A percentile compares a stretch with the other conserved stretches of the same genome.
phyloP scores from a whole-genome alignment of 345 rosid species.

The Linum usitatissimum region DNA sequence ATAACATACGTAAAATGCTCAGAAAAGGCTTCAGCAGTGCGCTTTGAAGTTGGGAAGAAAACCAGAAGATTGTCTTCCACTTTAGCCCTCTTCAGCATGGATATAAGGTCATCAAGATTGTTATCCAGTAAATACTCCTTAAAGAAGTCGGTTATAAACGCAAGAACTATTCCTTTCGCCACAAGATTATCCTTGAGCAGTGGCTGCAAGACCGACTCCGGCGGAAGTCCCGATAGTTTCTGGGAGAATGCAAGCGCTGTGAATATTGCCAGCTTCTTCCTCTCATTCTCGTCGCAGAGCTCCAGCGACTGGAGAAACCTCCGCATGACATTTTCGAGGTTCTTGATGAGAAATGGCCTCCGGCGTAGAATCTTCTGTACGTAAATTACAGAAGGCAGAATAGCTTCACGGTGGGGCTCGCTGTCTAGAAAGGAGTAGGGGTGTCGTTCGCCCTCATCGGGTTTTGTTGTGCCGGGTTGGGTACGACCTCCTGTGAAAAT shows the following conservation, averaged over 20 bases:
- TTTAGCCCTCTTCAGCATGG: slow-evolving; percentile 86
- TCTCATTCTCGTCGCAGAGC: slow-evolving; percentile 91
- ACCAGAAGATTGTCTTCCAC: slow-evolving; percentile 86
- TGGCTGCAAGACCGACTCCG: slow-evolving; percentile 96
- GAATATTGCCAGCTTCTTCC: slow-evolving; percentile 97
- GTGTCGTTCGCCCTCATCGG: slow-evolving; percentile 98
- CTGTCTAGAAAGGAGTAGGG: slow-evolving; percentile 77
- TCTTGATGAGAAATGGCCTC: slow-evolving; percentile 90
- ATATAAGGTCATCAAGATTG: slow-evolving; percentile 85
- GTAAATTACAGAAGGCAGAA: slow-evolving; percentile 80
- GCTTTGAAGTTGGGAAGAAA: slow-evolving; percentile 70
- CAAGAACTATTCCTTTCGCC: slow-evolving; percentile 93
- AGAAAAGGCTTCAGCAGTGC: slow-evolving; percentile 75
- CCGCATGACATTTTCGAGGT: slow-evolving; percentile 89
- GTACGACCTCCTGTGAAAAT: slow-evolving; percentile 97
- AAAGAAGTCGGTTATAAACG: slow-evolving; percentile 89
- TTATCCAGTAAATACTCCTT: slow-evolving; percentile 93
- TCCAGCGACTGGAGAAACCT: slow-evolving; percentile 93
- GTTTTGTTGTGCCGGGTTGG: slow-evolving; percentile 87
- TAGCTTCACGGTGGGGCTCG: slow-evolving; percentile 70
- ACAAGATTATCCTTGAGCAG: slow-evolving; percentile 96
- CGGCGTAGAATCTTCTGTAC: slow-evolving; percentile 82
- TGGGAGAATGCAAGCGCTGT: slow-evolving; percentile 96
- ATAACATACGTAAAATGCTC: slow-evolving; percentile 90
- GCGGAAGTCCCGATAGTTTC: slow-evolving; percentile 95